Evolutionary conservation across 345 rosid species (phyloP).

Genomic region (Microcos paniculata): DNA sequence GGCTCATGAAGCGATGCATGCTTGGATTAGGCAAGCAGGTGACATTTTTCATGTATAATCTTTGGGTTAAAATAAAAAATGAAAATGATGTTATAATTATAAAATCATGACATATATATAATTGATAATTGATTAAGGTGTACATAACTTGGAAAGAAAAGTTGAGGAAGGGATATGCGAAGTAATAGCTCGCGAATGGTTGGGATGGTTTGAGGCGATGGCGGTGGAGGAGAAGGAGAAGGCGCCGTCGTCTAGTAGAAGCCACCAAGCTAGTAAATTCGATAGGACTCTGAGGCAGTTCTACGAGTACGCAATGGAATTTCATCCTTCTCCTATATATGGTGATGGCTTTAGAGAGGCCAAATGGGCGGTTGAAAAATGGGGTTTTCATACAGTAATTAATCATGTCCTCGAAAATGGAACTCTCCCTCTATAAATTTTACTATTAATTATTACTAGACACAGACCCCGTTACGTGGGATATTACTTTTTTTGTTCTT

Average conservation of each 20-base stretch:
- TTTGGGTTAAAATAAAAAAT: background rate
- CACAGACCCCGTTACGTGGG: too few relatives aligned
- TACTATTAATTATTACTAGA: background rate
- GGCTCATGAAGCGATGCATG: conserved; percentile 18
- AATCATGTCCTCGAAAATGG: background rate
- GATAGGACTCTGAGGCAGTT: background rate
- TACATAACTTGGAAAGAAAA: background rate
- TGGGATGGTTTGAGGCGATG: conserved; percentile 5
- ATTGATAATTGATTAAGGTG: background rate
- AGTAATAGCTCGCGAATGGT: conserved; percentile 12
- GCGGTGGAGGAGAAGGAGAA: too few relatives aligned
- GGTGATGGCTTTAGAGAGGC: conserved; percentile 20
- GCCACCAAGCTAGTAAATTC: background rate
- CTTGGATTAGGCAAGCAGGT: conserved; percentile 10
- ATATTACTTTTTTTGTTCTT: too few relatives aligned
- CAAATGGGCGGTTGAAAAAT: background rate
- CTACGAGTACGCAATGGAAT: background rate
- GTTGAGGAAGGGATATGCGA: conserved; percentile 11
- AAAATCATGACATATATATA: too few relatives aligned
- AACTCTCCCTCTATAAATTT: conserved; percentile 2
- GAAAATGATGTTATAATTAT: background rate
- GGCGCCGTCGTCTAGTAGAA: background rate
- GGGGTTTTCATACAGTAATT: background rate
- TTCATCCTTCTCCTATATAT: background rate
- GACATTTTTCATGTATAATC: background rate